Percentiles rank a stretch among this genome's conserved stretches.
These are phyloP conservation scores for Neonectria faginata DNA, from an alignment of 2,329 filamentous ascomycete species.

Conservation along the genomic window DNA sequence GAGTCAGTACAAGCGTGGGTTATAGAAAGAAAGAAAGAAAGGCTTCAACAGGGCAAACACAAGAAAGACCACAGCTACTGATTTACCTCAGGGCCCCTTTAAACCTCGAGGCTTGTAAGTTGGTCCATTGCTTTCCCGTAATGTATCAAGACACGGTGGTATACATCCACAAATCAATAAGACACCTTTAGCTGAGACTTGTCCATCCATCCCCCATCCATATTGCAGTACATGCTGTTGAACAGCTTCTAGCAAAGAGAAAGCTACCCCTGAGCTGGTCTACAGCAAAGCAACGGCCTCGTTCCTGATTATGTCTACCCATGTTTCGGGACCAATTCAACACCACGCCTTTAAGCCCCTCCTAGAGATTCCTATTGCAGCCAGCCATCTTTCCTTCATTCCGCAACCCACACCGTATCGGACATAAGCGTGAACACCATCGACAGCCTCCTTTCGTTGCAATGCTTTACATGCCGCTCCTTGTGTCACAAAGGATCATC, in stretches of 20 bases:
- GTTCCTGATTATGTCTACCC: conserved; percentile 24
- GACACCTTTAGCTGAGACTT: background rate
- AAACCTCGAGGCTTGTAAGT: background rate
- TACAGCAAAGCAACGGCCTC: conserved; percentile 1
- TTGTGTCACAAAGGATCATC: conserved; percentile 6
- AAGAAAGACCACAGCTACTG: background rate
- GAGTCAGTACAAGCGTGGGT: background rate
- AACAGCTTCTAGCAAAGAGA: background rate
- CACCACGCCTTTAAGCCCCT: conserved; percentile 29
- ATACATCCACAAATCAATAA: background rate
- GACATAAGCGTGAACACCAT: conserved; percentile 28
- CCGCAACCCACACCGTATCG: conserved; percentile 26
- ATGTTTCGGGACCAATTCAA: conserved; percentile 18
- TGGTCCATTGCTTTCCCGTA: background rate
- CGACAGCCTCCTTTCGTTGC: conserved; percentile 28
- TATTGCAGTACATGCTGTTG: background rate
- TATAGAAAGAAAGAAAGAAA: background rate
- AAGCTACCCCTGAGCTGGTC: background rate
- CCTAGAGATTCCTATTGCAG: conserved; percentile 21
- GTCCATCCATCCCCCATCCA: background rate
- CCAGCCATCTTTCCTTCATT: conserved; percentile 18
- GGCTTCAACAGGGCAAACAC: background rate
- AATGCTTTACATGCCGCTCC: conserved; percentile 33
- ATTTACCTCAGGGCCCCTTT: background rate
- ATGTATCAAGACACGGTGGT: background rate